Conservation (phyloP, 768 basidiomycete genomes). For the Naganishia friedmannii region DNA sequence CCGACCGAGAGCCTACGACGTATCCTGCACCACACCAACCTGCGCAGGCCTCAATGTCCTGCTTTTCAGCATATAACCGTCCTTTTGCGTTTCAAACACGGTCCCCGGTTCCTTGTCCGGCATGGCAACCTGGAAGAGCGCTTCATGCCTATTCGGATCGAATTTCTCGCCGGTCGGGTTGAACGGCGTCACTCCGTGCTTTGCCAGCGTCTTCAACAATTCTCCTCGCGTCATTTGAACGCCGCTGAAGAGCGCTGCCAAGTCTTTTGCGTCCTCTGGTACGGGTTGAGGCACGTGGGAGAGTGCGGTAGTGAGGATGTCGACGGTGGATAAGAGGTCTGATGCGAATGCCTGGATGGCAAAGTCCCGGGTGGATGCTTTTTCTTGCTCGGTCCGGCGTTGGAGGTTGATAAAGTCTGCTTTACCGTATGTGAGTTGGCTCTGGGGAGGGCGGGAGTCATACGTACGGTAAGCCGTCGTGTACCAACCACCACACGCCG, state of each 20-base stretch:
- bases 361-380: constrained; percentile 86
- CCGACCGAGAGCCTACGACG: neutral
- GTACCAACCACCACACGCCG: no score
- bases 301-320: constrained; percentile 59
- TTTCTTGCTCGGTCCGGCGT: constrained; percentile 84
- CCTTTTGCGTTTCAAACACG: constrained; percentile 84
- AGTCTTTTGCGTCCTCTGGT: constrained; percentile 56
- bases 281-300: constrained; percentile 49
- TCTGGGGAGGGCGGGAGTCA: constrained; percentile 57
- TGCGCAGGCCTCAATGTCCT: constrained; percentile 89
- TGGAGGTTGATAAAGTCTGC: constrained; percentile 96
- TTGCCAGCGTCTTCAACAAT: constrained; percentile 81
- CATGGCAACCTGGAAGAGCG: constrained; percentile 84
- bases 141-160: constrained; percentile 93
- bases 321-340: constrained; percentile 58
- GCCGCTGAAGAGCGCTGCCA: constrained; percentile 67
- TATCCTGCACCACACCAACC: constrained; percentile 80
- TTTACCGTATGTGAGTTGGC: constrained; percentile 82
- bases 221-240: constrained; percentile 89
- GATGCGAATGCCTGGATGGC: constrained; percentile 85
- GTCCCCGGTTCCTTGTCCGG: constrained; percentile 83
- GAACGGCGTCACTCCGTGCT: constrained; percentile 86
- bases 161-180: constrained; percentile 89
- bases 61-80: constrained; percentile 90
- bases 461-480: neutral